Percentiles rank a stretch among this genome's conserved stretches.
Conservation (phyloP, 306 rosid species). For the Inga laurina region DNA sequence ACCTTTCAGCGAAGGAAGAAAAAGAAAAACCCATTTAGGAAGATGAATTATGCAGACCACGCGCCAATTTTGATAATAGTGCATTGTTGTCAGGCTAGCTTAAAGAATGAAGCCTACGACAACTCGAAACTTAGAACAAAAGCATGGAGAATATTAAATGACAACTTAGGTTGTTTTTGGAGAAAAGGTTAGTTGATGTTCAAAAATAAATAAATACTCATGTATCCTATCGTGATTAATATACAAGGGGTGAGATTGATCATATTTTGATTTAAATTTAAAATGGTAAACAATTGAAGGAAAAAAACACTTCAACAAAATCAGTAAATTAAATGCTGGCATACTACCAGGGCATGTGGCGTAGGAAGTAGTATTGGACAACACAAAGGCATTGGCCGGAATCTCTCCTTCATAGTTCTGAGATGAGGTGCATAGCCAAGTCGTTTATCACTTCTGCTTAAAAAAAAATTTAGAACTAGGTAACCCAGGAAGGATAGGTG, state of each 20-base stretch:
- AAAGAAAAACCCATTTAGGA: constrained; percentile 5
- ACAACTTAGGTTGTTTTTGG: not conserved
- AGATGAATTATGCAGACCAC: not conserved
- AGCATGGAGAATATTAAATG: not conserved
- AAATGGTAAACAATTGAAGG: constrained; percentile 15
- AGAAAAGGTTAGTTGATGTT: not conserved
- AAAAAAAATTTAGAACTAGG: constrained; percentile 19
- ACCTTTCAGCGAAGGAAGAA: not conserved
- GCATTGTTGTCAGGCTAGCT: constrained; percentile 4
- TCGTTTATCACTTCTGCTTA: constrained; percentile 70
- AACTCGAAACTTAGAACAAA: constrained; percentile 5
- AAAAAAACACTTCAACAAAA: constrained; percentile 26
- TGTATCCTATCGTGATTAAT: not conserved
- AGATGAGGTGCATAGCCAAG: constrained; percentile 44
- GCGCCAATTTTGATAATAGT: not conserved
- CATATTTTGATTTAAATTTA: not conserved
- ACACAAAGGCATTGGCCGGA: constrained; percentile 93
- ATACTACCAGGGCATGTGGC: constrained; percentile 91
- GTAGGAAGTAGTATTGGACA: constrained; percentile 90
- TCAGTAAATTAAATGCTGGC: constrained; percentile 28
- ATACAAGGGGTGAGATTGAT: not conserved
- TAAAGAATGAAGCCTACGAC: constrained; percentile 20
- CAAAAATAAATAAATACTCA: not conserved
- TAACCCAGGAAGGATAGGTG: not conserved
- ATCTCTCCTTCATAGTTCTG: constrained; percentile 73